Base-by-base conservation (phyloP, 2,329 filamentous ascomycete species). In the Aspergillus novofumigatus region DNA sequence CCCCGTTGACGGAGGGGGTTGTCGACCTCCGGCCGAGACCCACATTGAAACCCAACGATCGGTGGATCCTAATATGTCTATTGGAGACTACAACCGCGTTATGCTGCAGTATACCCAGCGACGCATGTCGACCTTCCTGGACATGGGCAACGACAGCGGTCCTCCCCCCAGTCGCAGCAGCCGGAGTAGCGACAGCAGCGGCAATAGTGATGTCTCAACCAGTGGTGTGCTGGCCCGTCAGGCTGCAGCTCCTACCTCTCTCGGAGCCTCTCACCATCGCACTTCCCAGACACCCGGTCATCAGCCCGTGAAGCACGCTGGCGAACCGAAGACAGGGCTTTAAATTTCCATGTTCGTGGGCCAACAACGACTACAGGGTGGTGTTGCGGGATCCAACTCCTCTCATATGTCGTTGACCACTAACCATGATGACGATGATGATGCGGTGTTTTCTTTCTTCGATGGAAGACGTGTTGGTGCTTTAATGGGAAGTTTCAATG, bases 101-200 rank as follows among this genome's bases (percentile, higher is more conserved):
- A 74, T 75, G 72, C 63, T 74, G 42, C 65, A 72, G 48, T 72
- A 75, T 51, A 75, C 72, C 14, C 71, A 74, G 42, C 69, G 66
- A 28, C 71, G 73, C 47, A 72, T 75, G 65, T 68, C 68, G 2
- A 62, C 65, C 4, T 75, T 74, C 54, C 63, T 67, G 44, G 66
- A 69, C 29, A 53, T 59, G 14, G 67, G 71, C 23, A 58, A 63
- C 20, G 55, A 59, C 44, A 57, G 53, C 23, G 55, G 57, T n/a
- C 57, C 57, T 29, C 52, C 53, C 9, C 59, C 64, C 51, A 69
- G 64, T 51, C 66, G 65, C 52, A 70, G 65, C 54, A 71, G 67
- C 52, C 63, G 67, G 48, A 70, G 67, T 58, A 71, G 69, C 51
- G 63, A 67, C 47, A 62, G 64, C 51, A 70, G 69, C 52, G 63